phyloP scores from a whole-genome alignment of 257 asterid genomes.

The Solanum arcanum region DNA sequence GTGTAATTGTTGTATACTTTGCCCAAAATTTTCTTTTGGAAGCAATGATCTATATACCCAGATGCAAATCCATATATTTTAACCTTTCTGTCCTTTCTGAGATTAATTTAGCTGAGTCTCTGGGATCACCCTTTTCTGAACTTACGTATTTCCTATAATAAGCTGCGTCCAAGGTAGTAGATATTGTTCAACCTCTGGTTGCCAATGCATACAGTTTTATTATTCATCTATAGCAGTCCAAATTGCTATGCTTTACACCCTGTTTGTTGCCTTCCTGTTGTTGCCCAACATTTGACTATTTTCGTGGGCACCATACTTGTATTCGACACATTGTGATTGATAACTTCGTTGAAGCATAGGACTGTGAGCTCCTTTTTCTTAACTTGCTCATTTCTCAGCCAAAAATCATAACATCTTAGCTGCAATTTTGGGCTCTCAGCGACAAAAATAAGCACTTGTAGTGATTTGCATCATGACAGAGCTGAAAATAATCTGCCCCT shows the following conservation, averaged over 20 bases:
- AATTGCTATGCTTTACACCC: background rate
- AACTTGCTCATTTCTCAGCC: background rate
- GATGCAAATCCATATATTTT: background rate
- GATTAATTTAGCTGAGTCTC: background rate
- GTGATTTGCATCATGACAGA: background rate
- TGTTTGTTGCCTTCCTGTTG: background rate
- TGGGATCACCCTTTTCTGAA: background rate
- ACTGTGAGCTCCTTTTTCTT: background rate
- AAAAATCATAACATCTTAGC: background rate
- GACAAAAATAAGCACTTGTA: background rate
- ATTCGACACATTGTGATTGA: background rate
- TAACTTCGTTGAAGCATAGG: background rate
- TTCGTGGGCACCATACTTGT: background rate
- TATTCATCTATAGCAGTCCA: background rate
- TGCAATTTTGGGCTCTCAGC: background rate
- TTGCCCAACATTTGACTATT: background rate
- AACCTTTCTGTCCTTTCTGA: background rate
- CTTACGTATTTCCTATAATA: background rate
- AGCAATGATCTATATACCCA: background rate
- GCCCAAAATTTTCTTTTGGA: background rate
- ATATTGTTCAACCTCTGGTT: background rate
- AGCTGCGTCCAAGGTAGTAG: background rate
- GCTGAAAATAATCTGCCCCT: background rate
- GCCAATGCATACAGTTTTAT: background rate
- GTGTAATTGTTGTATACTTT: background rate